Evolutionary conservation across 306 rosid genomes (phyloP).

Genomic region (Begonia fuchsioides): DNA sequence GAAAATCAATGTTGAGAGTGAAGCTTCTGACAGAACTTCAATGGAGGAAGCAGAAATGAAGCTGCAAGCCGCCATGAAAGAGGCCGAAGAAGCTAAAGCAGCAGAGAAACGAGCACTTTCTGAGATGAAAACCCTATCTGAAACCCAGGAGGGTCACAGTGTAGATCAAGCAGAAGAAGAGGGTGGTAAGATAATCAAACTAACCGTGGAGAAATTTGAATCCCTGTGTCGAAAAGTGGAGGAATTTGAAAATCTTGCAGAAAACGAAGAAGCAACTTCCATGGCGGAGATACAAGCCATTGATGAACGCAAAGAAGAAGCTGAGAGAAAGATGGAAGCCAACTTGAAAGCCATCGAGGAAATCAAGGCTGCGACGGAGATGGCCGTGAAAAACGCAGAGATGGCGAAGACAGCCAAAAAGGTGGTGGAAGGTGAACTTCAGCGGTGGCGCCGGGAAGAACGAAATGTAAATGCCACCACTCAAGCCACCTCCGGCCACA

Average conservation of each 20-base stretch:
- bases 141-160: slow-evolving; percentile 5
- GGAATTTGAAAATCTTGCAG: slow-evolving; percentile 29
- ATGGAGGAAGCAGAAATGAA: slow-evolving; percentile 34
- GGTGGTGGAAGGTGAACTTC: slow-evolving; percentile 43
- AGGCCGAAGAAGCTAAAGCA: slow-evolving; percentile 47
- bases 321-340: slow-evolving; percentile 41
- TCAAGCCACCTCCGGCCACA: slow-evolving; percentile 8
- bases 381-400: slow-evolving; percentile 53
- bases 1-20: slow-evolving; percentile 30
- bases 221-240: slow-evolving; percentile 31
- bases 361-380: slow-evolving; percentile 42
- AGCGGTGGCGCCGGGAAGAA: slow-evolving; percentile 37
- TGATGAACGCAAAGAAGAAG: slow-evolving; percentile 25
- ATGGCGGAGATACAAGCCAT: slow-evolving; percentile 27
- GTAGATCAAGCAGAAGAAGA: slow-evolving; percentile 4
- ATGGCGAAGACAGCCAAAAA: slow-evolving; percentile 46
- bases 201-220: slow-evolving; percentile 35
- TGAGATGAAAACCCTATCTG: slow-evolving; percentile 33
- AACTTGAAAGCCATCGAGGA: slow-evolving; percentile 50
- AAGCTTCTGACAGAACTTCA: slow-evolving; percentile 11
- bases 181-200: slow-evolving; percentile 20
- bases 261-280: slow-evolving; percentile 33
- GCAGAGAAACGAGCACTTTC: slow-evolving; percentile 39
- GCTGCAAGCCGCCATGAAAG: slow-evolving; percentile 24
- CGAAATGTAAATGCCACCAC: slow-evolving; percentile 12